phyloP scores from a whole-genome alignment of 2,329 filamentous ascomycete genomes.

The Microsporum canis region DNA sequence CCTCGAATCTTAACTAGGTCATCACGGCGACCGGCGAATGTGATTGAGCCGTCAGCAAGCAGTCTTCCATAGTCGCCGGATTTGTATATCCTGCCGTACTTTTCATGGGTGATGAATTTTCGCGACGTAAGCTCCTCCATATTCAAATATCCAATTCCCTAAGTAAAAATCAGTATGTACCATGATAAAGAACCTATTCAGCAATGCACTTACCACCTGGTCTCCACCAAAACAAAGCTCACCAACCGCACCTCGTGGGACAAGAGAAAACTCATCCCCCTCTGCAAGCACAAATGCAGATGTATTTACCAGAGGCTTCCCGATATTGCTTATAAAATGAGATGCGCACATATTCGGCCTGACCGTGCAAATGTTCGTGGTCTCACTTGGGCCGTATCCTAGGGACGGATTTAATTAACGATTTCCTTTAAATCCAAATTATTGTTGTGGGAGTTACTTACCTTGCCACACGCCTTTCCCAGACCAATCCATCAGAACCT shows the following conservation, averaged over 20 bases:
- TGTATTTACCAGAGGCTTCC: conserved; percentile 61
- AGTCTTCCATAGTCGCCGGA: conserved; percentile 74
- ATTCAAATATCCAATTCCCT: conserved; percentile 58
- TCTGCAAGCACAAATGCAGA: conserved; percentile 54
- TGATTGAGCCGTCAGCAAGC: conserved; percentile 61
- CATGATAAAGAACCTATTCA: neutral
- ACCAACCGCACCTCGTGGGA: conserved; percentile 62
- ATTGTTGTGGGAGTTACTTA: conserved; percentile 11
- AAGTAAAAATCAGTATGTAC: conserved; percentile 8
- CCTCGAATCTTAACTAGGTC: conserved; percentile 74
- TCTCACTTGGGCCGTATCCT: conserved; percentile 73
- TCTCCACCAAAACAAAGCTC: conserved; percentile 81
- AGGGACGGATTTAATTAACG: neutral
- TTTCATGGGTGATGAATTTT: conserved; percentile 59
- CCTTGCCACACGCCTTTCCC: conserved; percentile 59
- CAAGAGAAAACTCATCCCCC: conserved; percentile 37
- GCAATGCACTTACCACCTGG: conserved; percentile 49
- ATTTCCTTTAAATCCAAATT: neutral
- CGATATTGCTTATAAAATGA: conserved; percentile 64
- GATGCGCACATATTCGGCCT: conserved; percentile 46
- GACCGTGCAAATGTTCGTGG: conserved; percentile 77
- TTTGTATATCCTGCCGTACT: conserved; percentile 63
- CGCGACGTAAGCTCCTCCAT: conserved; percentile 48
- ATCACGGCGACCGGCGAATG: conserved; percentile 62
- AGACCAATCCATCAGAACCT: conserved; percentile 60